phyloP scores from a whole-genome alignment of 139 green algal species.

The Chlamydomonas sp. region DNA sequence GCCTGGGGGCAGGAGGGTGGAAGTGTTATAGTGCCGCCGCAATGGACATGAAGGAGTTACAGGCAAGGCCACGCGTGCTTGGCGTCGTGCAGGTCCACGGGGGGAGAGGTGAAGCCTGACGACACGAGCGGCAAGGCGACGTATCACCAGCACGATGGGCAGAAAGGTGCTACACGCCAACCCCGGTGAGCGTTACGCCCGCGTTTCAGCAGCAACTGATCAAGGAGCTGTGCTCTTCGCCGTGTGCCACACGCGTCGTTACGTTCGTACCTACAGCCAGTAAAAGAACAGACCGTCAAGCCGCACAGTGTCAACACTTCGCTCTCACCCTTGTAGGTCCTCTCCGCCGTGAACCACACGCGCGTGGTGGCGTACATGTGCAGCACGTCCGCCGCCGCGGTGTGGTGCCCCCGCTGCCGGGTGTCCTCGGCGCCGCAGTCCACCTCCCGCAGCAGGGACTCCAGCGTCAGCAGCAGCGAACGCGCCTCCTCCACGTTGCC shows the following conservation, averaged over 20 bases:
- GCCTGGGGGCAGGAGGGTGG: conserved; percentile 8
- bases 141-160: no score
- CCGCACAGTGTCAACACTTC: neutral
- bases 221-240: no score
- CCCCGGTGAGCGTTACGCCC: no score
- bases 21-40: neutral
- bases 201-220: no score
- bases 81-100: neutral
- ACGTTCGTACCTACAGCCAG: no score
- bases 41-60: neutral
- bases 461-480: conserved; percentile 52
- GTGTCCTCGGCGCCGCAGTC: conserved; percentile 37
- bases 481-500: conserved; percentile 39
- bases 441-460: conserved; percentile 53
- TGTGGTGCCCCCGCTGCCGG: conserved; percentile 51
- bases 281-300: neutral
- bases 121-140: no score
- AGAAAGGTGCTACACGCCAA: no score
- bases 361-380: conserved; percentile 69
- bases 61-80: neutral
- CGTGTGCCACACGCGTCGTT: no score
- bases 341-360: conserved; percentile 74
- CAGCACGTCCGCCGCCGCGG: conserved; percentile 67
- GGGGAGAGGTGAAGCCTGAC: no score
- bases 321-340: conserved; percentile 64